phyloP scores from a whole-genome alignment of 257 asterid genomes.

The Fraxinus anomala region DNA sequence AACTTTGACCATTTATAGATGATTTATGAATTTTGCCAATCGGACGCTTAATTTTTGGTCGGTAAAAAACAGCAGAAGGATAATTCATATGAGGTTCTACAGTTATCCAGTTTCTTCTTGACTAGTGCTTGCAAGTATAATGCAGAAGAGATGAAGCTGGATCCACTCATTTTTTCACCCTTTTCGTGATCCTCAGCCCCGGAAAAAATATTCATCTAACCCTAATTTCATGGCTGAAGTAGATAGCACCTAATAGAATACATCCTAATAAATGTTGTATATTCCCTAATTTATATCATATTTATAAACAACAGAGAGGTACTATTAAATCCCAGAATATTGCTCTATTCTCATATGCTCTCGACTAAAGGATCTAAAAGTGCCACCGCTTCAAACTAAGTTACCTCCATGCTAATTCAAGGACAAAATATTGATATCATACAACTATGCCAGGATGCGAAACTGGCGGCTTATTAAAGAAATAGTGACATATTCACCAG shows the following conservation, averaged over 20 bases:
- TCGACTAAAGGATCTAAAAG: not conserved
- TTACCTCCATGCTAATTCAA: not conserved
- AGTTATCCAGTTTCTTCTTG: not conserved
- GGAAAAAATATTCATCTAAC: not conserved
- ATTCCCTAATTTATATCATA: not conserved
- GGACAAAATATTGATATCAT: not conserved
- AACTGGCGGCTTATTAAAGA: slow-evolving; percentile 2
- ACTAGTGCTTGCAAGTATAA: slow-evolving; percentile 5
- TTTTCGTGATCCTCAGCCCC: not conserved
- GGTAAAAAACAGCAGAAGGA: not conserved
- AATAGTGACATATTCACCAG: slow-evolving; percentile 2
- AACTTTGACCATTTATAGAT: too few relatives aligned
- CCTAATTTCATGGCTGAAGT: not conserved
- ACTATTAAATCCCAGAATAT: not conserved
- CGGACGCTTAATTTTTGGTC: not conserved
- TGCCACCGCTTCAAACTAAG: not conserved
- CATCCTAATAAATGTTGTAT: not conserved
- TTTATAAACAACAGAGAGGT: not conserved
- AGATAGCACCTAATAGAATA: not conserved
- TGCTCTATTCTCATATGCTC: slow-evolving; percentile 11
- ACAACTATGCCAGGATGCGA: slow-evolving; percentile 8
- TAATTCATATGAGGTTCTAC: not conserved
- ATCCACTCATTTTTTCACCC: not conserved
- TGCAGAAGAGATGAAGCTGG: slow-evolving; percentile 7
- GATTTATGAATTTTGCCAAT: too few relatives aligned